phyloP scores from a whole-genome alignment of 2,329 filamentous ascomycete genomes.

The Trichocomaceae sp. region DNA sequence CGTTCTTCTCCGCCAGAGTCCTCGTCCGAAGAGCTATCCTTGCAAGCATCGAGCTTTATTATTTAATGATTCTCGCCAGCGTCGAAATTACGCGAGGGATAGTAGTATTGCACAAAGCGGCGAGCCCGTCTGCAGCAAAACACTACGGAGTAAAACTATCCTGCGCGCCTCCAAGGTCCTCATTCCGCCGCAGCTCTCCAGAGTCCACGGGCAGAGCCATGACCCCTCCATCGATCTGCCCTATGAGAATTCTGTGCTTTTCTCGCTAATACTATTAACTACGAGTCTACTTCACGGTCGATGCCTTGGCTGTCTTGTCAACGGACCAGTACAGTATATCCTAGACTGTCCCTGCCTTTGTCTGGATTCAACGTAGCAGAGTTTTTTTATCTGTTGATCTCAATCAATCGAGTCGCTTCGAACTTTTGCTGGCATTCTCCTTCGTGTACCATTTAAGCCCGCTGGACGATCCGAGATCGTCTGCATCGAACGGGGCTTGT shows the following conservation, averaged over 20 bases:
- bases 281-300: background rate
- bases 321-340: background rate
- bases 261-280: background rate
- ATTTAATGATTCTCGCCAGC: background rate
- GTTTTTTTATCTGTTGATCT: background rate
- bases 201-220: background rate
- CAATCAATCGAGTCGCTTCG: background rate
- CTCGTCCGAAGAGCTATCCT: background rate
- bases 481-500: conserved; percentile 8
- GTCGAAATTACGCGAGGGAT: background rate
- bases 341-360: background rate
- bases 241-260: background rate
- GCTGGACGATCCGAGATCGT: background rate
- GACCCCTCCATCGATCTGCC: conserved; percentile 6
- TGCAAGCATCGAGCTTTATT: too few species aligned
- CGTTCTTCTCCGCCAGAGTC: background rate
- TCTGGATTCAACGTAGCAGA: background rate
- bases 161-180: conserved; percentile 27
- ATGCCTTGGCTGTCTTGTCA: background rate
- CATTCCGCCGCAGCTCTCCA: background rate
- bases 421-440: background rate
- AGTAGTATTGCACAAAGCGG: background rate
- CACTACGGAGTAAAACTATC: background rate
- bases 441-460: background rate
- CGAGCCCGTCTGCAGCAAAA: background rate